Conservation (phyloP, 805 yeast genomes). For the Scheffersomyces lignosus region DNA sequence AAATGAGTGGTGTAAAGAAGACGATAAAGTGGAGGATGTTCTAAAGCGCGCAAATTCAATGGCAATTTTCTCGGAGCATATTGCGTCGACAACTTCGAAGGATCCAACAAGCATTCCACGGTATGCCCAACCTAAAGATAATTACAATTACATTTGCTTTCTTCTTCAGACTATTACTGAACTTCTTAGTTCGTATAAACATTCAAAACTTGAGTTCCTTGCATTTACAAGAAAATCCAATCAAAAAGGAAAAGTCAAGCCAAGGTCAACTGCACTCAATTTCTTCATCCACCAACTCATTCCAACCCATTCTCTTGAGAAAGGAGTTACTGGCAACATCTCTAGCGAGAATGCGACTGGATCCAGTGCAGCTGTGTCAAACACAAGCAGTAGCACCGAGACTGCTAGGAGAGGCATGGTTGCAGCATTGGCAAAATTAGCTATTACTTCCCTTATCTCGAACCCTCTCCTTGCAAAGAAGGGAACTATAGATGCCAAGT, state of each 20-base stretch:
- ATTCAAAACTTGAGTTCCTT: slow-evolving; percentile 77
- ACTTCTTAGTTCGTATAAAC: slow-evolving; percentile 72
- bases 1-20: slow-evolving; percentile 38
- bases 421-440: slow-evolving; percentile 60
- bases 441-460: slow-evolving; percentile 63
- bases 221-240: slow-evolving; percentile 64
- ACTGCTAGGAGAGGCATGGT: slow-evolving; percentile 53
- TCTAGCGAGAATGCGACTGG: background rate
- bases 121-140: slow-evolving; percentile 50
- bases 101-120: slow-evolving; percentile 18
- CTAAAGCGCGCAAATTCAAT: too few relatives aligned
- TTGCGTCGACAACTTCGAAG: slow-evolving; percentile 9
- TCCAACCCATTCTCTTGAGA: slow-evolving; percentile 48
- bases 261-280: slow-evolving; percentile 75
- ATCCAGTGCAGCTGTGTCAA: too few relatives aligned
- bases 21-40: slow-evolving; percentile 5
- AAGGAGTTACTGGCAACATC: slow-evolving; percentile 9
- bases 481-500: slow-evolving; percentile 44
- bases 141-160: slow-evolving; percentile 67
- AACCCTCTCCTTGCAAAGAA: slow-evolving; percentile 53
- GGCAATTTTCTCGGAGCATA: background rate
- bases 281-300: slow-evolving; percentile 74
- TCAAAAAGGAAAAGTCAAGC: slow-evolving; percentile 48
- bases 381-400: slow-evolving; percentile 39
- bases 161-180: slow-evolving; percentile 69